Conservation (phyloP, 2,329 filamentous ascomycete species). For the Neopestalotiopsis rosae region DNA sequence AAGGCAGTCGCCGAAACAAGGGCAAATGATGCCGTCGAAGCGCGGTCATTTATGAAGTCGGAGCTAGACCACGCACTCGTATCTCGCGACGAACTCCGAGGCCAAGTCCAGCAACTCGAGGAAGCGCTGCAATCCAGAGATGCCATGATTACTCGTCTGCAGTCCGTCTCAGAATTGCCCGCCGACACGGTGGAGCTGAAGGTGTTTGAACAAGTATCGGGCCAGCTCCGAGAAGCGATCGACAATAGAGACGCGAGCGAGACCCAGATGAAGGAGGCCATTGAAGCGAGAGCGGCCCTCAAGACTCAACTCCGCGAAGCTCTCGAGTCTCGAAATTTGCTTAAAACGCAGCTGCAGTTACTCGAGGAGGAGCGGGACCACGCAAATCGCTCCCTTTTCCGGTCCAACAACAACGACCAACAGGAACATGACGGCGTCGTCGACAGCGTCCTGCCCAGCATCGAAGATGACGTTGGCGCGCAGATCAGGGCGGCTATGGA, state of each 20-base stretch:
- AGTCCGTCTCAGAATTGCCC: neutral
- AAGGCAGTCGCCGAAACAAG: neutral
- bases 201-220: neutral
- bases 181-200: neutral
- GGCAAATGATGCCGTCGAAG: neutral
- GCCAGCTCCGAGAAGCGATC: neutral
- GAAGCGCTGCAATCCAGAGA: neutral
- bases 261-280: neutral
- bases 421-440: neutral
- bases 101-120: neutral
- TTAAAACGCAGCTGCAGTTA: neutral
- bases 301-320: neutral
- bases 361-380: neutral
- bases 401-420: neutral
- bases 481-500: neutral
- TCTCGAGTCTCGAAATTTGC: neutral
- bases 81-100: neutral
- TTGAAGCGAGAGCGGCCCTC: neutral
- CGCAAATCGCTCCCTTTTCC: neutral
- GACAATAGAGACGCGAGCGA: neutral
- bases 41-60: neutral
- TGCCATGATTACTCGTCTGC: neutral
- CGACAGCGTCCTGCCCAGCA: neutral
- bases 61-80: neutral
- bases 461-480: neutral